Percentiles rank a stretch among this genome's conserved stretches.
phyloP scores from a whole-genome alignment of 192 early-diverging fungal genomes.

The Coemansia sp. region DNA sequence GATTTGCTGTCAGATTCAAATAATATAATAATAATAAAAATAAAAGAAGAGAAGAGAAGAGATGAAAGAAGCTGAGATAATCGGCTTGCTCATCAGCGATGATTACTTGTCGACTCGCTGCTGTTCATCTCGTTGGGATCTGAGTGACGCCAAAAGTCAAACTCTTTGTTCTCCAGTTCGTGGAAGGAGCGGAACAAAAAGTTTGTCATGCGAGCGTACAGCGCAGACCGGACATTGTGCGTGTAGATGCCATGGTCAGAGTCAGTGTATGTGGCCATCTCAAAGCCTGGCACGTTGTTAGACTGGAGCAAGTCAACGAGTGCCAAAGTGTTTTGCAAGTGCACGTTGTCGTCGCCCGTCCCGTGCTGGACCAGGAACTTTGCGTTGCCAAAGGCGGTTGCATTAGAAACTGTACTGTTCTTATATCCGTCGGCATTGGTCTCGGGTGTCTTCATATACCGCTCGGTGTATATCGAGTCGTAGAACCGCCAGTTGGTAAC shows the following conservation, averaged over 20 bases:
- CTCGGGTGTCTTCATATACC: constrained; percentile 91
- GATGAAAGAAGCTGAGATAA: constrained; percentile 8
- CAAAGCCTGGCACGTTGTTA: constrained; percentile 73
- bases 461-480: constrained; percentile 94
- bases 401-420: constrained; percentile 71
- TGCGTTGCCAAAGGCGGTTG: constrained; percentile 78
- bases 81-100: background rate
- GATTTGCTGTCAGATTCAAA: background rate
- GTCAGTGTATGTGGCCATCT: constrained; percentile 88
- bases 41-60: constrained; percentile 7
- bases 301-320: constrained; percentile 78
- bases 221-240: constrained; percentile 72
- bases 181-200: constrained; percentile 60
- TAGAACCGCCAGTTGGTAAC: constrained; percentile 91
- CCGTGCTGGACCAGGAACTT: constrained; percentile 89
- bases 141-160: constrained; percentile 47
- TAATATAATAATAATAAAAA: background rate
- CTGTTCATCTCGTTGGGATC: constrained; percentile 26
- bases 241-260: constrained; percentile 85
- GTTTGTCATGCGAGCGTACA: constrained; percentile 62
- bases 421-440: constrained; percentile 80
- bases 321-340: constrained; percentile 86
- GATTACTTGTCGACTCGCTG: background rate
- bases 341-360: constrained; percentile 89
- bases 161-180: constrained; percentile 53